phyloP scores from a whole-genome alignment of 345 rosid species.

The Kernera saxatilis region DNA sequence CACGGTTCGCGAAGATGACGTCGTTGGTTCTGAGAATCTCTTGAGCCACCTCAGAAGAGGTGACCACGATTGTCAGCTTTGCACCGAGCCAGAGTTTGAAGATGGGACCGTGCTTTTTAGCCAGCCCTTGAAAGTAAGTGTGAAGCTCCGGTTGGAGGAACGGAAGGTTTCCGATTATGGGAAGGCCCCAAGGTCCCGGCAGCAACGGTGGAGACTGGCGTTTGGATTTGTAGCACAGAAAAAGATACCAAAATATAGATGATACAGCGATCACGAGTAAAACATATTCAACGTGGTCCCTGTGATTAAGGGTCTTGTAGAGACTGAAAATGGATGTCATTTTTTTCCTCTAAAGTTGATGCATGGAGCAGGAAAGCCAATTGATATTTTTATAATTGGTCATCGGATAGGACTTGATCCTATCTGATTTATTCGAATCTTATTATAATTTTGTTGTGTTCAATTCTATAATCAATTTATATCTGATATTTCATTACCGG shows the following conservation, averaged over 20 bases:
- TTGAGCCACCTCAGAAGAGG: slow-evolving; percentile 3
- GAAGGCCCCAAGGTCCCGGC: slow-evolving; percentile 28
- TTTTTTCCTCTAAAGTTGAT: too few relatives aligned
- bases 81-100: slow-evolving; percentile 28
- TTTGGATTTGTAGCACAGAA: background rate
- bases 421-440: too few relatives aligned
- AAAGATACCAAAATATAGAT: background rate
- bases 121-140: slow-evolving; percentile 4
- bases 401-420: too few relatives aligned
- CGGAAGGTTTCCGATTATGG: slow-evolving; percentile 28
- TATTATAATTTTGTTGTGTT: too few relatives aligned
- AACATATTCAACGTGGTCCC: background rate
- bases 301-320: too few relatives aligned
- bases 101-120: slow-evolving; percentile 28
- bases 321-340: too few relatives aligned
- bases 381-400: too few relatives aligned
- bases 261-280: background rate
- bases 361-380: too few relatives aligned
- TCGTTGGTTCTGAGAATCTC: slow-evolving; percentile 23
- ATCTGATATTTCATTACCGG: too few relatives aligned
- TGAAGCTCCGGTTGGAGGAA: slow-evolving; percentile 24
- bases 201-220: background rate
- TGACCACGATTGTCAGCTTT: slow-evolving; percentile 16
- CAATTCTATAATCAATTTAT: too few relatives aligned
- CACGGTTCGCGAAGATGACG: slow-evolving; percentile 24